phyloP scores from a whole-genome alignment of 768 basidiomycete species.

The Mycena olivaceomarginata region DNA sequence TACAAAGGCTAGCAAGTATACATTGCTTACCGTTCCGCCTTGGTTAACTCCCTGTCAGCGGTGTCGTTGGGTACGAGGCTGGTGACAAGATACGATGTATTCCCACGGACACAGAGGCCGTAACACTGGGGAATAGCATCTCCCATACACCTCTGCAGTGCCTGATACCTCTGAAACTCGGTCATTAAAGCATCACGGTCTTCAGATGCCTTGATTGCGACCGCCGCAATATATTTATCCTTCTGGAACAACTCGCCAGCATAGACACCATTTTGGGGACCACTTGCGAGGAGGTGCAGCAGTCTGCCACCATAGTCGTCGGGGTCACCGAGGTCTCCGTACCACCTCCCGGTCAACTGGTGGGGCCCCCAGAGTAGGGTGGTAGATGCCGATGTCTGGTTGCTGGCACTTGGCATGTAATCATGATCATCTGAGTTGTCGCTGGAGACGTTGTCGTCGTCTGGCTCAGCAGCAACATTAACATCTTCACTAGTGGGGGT shows the following conservation, averaged over 20 bases:
- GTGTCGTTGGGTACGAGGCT: slow-evolving; percentile 3
- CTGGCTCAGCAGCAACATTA: not conserved
- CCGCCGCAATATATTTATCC: not conserved
- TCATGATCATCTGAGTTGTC: no score
- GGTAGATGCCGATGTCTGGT: not conserved
- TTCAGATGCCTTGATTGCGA: slow-evolving; percentile 20
- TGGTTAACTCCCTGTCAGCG: slow-evolving; percentile 14
- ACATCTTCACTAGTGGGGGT: not conserved
- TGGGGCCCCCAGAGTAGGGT: not conserved
- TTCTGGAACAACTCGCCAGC: slow-evolving; percentile 14
- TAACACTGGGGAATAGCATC: slow-evolving; percentile 21
- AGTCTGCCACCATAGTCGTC: slow-evolving; percentile 7
- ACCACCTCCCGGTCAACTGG: slow-evolving; percentile 19
- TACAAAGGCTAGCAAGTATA: slow-evolving; percentile 5
- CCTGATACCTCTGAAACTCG: slow-evolving; percentile 13
- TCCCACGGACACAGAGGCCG: slow-evolving; percentile 1
- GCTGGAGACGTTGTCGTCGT: not conserved
- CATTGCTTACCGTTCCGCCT: slow-evolving; percentile 18
- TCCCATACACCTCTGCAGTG: not conserved
- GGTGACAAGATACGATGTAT: slow-evolving; percentile 9
- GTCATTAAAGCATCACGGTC: not conserved
- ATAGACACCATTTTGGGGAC: slow-evolving; percentile 12
- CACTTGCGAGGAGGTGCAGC: not conserved
- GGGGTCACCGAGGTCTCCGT: slow-evolving; percentile 10
- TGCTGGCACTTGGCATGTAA: not conserved